Base-by-base conservation (phyloP, 83 land plant species). In the Picea engelmannii region DNA sequence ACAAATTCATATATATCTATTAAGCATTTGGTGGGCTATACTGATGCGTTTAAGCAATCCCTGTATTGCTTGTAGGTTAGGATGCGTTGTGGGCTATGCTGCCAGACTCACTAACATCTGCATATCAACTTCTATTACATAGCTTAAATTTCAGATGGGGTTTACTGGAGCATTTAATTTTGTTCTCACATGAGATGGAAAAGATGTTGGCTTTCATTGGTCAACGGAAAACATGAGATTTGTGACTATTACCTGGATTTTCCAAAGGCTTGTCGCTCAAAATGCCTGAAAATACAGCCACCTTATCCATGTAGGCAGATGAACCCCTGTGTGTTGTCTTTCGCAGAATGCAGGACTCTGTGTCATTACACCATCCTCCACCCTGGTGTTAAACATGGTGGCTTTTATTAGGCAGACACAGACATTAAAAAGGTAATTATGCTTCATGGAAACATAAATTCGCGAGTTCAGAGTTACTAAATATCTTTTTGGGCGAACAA, bases 301-400 rank as follows among this genome's bases (percentile, higher is more conserved):
- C 35, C 31, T 87, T 92, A 76, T 60, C 82, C 96, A 94, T 94
- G 83, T 82, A 81, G 8, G 55, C 73, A 6, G 96, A 90, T 12
- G 94, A 92, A 52, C 96, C 96, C 3, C 88, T 81, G 0, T 87
- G 83, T 0, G 90, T 89, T 52, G 49, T 78, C 52, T 91, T 84
- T 82, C 93, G 84, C 21, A 83, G 90, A 66, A 61, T n/a, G 73
- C 96, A 94, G 9, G 95, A 79, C 18, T 49, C 38, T 0, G 82
- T 49, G 74, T 90, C 86, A 40, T 86, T 89, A 83, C 96, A 92
- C 96, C 96, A 94, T 13, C 93, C 94, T 52, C 96, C 96, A 5
- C 96, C 96, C 94, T 55, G 58, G 13, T 55, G 3, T 55, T 55
- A 12, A 55, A 55, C 15, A 55, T 55, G 58, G 58, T 55, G 15